Conservation (phyloP, 2,329 filamentous ascomycete species). For the Penicillium brevicompactum region DNA sequence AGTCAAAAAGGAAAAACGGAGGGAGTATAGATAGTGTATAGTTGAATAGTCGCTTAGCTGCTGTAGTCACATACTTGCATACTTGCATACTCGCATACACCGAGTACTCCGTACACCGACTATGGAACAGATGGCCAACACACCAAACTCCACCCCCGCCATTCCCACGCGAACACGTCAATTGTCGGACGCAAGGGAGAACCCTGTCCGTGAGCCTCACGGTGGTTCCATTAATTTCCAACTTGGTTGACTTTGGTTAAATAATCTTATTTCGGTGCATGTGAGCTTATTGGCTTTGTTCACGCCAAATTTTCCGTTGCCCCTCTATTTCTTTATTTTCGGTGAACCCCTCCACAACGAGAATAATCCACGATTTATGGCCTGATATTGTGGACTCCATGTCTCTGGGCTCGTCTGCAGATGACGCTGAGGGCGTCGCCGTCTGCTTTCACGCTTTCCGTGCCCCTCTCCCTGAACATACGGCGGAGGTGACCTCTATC, state of each 20-base stretch:
- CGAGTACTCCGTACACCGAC: too few species aligned
- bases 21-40: too few species aligned
- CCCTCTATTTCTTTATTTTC: neutral
- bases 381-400: constrained; percentile 28
- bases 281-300: constrained; percentile 9
- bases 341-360: neutral
- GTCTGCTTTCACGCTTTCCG: constrained; percentile 54
- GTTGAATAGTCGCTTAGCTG: too few species aligned
- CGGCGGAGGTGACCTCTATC: constrained; percentile 55
- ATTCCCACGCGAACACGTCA: constrained; percentile 30
- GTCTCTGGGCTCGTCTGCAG: constrained; percentile 47
- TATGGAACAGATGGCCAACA: neutral
- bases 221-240: constrained; percentile 10
- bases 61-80: too few species aligned
- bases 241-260: neutral
- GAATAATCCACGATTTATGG: constrained; percentile 16
- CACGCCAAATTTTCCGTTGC: neutral
- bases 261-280: constrained; percentile 14
- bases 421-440: constrained; percentile 56
- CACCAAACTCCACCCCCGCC: constrained; percentile 20
- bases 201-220: constrained; percentile 22
- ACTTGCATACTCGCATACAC: too few species aligned
- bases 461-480: constrained; percentile 52
- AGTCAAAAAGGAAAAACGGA: too few species aligned
- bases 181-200: constrained; percentile 15